These are phyloP conservation scores for Pseudophaeomoniella oleicola DNA, from an alignment of 2,329 filamentous ascomycete species.

Conservation along the genomic window DNA sequence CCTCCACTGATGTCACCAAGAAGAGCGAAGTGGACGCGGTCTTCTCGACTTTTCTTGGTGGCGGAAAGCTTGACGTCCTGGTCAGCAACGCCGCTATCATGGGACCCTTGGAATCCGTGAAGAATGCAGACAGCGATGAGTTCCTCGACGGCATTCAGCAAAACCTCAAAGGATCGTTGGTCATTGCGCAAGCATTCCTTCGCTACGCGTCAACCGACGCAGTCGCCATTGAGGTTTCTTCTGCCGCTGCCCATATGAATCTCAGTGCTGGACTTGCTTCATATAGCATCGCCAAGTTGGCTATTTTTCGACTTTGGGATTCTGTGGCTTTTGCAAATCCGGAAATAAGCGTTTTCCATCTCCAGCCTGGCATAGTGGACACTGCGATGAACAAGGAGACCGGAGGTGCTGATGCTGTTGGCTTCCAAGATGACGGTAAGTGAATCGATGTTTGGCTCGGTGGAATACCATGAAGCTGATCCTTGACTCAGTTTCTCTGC, in stretches of 20 bases:
- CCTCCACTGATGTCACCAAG: conserved; percentile 18
- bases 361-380: conserved; percentile 20
- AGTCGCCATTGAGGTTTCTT: conserved; percentile 21
- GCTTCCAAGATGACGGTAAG: conserved; percentile 17
- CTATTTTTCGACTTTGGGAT: conserved; percentile 17
- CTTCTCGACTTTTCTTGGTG: conserved; percentile 16
- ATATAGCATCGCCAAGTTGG: conserved; percentile 17
- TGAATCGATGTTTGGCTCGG: conserved; percentile 1
- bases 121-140: conserved; percentile 15
- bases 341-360: conserved; percentile 15
- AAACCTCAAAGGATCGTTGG: conserved; percentile 20
- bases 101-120: conserved; percentile 14
- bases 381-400: conserved; percentile 16
- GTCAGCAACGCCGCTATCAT: conserved; percentile 23
- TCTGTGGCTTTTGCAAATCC: conserved; percentile 13
- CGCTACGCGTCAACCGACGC: conserved; percentile 16
- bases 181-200: conserved; percentile 21
- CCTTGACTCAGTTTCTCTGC: conserved; percentile 12
- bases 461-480: conserved; percentile 2
- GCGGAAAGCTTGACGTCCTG: conserved; percentile 23
- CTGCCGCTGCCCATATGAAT: conserved; percentile 19
- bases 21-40: conserved; percentile 17
- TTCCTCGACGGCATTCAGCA: conserved; percentile 19
- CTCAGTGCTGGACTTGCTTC: conserved; percentile 11
- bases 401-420: conserved; percentile 10